Conservation (phyloP, 2,329 filamentous ascomycete genomes). For the Colletotrichum tamarilloi region DNA sequence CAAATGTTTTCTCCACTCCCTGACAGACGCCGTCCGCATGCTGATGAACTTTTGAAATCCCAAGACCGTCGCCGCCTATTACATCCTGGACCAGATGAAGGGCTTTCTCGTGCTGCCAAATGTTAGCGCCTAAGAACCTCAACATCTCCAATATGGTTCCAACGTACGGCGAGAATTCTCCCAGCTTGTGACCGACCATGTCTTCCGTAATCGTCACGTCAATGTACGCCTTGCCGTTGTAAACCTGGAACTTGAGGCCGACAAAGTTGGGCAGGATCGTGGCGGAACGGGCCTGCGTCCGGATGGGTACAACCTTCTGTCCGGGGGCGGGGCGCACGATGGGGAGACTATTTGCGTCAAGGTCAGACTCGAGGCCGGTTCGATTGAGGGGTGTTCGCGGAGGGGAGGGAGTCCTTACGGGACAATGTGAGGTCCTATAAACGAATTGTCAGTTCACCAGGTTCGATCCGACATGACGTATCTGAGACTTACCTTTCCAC, state of each 20-base stretch:
- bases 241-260: conserved; percentile 87
- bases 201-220: conserved; percentile 90
- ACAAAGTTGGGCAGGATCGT: conserved; percentile 95
- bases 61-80: not conserved
- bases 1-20: conserved; percentile 18
- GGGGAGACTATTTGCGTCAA: conserved; percentile 60
- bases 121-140: not conserved
- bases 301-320: conserved; percentile 77
- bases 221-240: conserved; percentile 90
- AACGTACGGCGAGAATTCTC: conserved; percentile 89
- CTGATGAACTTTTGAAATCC: not conserved
- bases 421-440: conserved; percentile 62
- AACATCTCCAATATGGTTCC: not conserved
- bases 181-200: conserved; percentile 96
- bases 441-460: not conserved
- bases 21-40: not conserved
- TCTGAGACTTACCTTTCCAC: conserved; percentile 78
- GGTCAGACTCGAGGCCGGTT: conserved; percentile 43
- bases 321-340: conserved; percentile 71
- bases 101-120: conserved; percentile 65
- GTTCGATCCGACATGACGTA: not conserved
- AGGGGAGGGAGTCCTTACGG: conserved; percentile 53
- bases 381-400: conserved; percentile 27
- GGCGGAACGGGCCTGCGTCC: conserved; percentile 86
- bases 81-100: conserved; percentile 58